Base-by-base conservation (phyloP, 331 rosid genomes). In the Saraca asoca region DNA sequence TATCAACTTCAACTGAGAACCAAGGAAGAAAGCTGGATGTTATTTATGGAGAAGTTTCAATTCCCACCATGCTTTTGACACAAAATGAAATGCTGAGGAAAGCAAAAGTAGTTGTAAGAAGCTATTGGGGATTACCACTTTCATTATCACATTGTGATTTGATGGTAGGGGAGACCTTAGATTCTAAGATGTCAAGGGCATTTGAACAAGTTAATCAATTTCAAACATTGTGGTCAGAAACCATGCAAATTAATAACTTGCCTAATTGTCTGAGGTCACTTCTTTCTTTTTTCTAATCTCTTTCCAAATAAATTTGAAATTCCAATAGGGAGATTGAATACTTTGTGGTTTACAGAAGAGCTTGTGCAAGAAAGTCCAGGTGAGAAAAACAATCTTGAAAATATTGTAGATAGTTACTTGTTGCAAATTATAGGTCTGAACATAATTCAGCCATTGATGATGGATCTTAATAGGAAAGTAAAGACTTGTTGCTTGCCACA, bases 311-410 rank as follows among this genome's bases (percentile, higher is more conserved):
- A 43, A 51, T 44, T 18, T 18, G 52, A 67, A 59, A 60, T 74
- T 24, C 44, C 74, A 0, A 37, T 48, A 3, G 42, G 74, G 74
- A 66, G 74, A 60, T 4, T 67, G 43, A 1, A 39, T 0, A 15
- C 74, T 31, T n/a, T 74, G 18, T 74, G 79, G 79, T 38, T 74
- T 13, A 68, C 74, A 51, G 64, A 58, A 42, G 70, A 50, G 13
- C 14, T 74, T n/a, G 57, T 42, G 2, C 12, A 33, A 5, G 9
- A 1, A 1, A 5, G 9, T 7, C 51, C 2, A 3, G 2, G 0
- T 19, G 37, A 16, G 1, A 0, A 5, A 5, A 33, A 33, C 12
- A 46, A 72, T 20, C 16, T 0, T 2, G 73, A 66, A 33, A 19
- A 41, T 12, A 48, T 59, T 41, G 79, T 57, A 6, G 7, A 34